Base-by-base conservation (phyloP, 2,329 filamentous ascomycete genomes). In the Orbilia oligospora region DNA sequence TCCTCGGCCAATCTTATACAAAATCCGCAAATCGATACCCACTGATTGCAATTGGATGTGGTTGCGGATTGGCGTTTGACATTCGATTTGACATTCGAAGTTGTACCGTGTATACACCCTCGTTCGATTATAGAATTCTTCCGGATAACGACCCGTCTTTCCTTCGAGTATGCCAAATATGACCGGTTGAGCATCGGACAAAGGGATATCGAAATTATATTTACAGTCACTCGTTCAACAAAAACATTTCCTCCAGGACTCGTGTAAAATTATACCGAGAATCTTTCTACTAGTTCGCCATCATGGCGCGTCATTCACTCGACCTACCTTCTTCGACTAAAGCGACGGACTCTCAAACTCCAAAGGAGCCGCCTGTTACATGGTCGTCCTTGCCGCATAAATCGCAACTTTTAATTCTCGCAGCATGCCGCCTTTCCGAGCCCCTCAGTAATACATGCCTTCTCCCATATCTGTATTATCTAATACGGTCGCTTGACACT, bases 381-480 rank as follows among this genome's bases (percentile, higher is more conserved):
- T 96, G 92, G 93, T 86, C 85, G 44, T 90, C 91, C 16, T 86
- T 97, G 0, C 94, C 94, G 0, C 88, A 89, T 76, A 97, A 94
- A 84, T 87, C 89, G 49, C 93, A 97, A 84, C 88, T 97, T 22
- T 85, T 91, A 24, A 91, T 97, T 71, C 87, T 97, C 61, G 93
- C 91, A 0, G 85, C 97, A 55, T 91, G 93, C 5, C 90, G 94
- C 20, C 86, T 97, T 24, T 93, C 92, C 9, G 94, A 97, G 83
- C 93, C 93, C 2, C 86, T 97, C 38, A 92, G 93, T 0, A 92
- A 96, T 83, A 94, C 92, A 0, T 93, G 90, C 16, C 84, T 94
- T 12, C 88, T 92, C 84, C 88, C 92, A 0, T 97, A 97, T 84
- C 90, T 97, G 87, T 97, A 93, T 85, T 97, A 95, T 84, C 92